phyloP scores from a whole-genome alignment of 2,329 filamentous ascomycete genomes.

The Talaromyces sp. region DNA sequence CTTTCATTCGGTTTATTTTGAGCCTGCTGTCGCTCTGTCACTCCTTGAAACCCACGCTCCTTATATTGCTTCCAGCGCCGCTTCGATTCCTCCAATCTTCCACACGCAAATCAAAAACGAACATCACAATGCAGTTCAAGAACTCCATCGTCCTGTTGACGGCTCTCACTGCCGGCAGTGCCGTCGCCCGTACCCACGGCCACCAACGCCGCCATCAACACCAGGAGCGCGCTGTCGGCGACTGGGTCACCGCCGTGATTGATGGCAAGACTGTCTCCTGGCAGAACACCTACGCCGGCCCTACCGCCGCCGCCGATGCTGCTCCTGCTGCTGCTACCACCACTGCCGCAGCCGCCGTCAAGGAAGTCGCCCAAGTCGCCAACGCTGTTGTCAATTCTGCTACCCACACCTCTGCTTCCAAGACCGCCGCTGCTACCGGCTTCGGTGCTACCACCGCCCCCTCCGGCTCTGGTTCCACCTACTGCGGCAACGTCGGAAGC shows the following conservation, averaged over 20 bases:
- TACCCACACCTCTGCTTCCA: conserved; percentile 17
- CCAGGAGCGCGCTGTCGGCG: conserved; percentile 33
- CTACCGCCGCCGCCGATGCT: conserved; percentile 16
- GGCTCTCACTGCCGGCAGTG: conserved; percentile 36
- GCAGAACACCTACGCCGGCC: conserved; percentile 36
- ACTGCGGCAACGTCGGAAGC: conserved; percentile 35
- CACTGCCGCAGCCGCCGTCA: conserved; percentile 8
- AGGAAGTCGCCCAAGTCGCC: conserved; percentile 17
- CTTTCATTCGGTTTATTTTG: conserved; percentile 6
- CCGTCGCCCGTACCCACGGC: conserved; percentile 37
- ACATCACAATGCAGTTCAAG: conserved; percentile 38
- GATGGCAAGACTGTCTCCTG: conserved; percentile 34
- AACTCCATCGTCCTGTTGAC: conserved; percentile 36
- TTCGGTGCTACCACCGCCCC: conserved; percentile 31
- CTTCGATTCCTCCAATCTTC: not conserved
- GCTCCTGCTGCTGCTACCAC: conserved; percentile 20
- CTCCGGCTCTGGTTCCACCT: conserved; percentile 24
- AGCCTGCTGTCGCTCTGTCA: conserved; percentile 19
- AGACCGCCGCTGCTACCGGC: conserved; percentile 29
- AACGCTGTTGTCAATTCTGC: conserved; percentile 19
- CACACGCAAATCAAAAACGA: not conserved
- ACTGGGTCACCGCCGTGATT: conserved; percentile 33
- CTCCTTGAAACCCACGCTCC: conserved; percentile 19
- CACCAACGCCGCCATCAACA: conserved; percentile 39
- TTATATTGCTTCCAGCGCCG: conserved; percentile 7